Percentiles rank a stretch among this genome's conserved stretches.
phyloP scores from a whole-genome alignment of 2,329 filamentous ascomycete species.

The Fusarium sp. region DNA sequence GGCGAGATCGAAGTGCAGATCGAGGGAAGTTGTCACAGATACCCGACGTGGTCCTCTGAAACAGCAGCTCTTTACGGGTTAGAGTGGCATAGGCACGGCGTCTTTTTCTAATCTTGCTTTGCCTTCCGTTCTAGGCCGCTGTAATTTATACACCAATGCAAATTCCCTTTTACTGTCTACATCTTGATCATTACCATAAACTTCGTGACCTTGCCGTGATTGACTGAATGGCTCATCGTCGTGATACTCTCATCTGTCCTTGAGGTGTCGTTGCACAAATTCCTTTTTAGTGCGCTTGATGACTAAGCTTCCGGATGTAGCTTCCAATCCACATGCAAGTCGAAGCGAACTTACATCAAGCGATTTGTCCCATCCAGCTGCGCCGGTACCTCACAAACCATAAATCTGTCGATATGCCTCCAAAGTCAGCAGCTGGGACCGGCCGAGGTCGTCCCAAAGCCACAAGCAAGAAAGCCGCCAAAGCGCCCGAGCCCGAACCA shows the following conservation, averaged over 20 bases:
- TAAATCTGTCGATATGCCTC: conserved; percentile 52
- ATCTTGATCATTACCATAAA: neutral
- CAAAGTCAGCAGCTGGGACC: conserved; percentile 53
- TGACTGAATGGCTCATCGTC: neutral
- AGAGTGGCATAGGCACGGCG: conserved; percentile 63
- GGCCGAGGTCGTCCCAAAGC: conserved; percentile 53
- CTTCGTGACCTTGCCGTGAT: neutral
- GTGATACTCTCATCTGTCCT: neutral
- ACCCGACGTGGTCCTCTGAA: conserved; percentile 54
- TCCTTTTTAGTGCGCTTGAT: neutral
- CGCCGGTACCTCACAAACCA: neutral
- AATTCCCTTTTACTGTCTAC: conserved; percentile 59
- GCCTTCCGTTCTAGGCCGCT: conserved; percentile 64
- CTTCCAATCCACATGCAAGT: no score
- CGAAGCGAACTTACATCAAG: neutral
- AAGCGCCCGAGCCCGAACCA: conserved; percentile 39
- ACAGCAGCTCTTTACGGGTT: conserved; percentile 58
- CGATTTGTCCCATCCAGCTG: neutral
- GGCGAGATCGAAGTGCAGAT: conserved; percentile 58
- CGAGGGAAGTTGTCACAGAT: conserved; percentile 57
- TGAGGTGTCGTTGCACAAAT: neutral
- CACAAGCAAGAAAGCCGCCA: conserved; percentile 40
- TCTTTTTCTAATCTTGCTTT: conserved; percentile 58
- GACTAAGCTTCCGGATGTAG: conserved; percentile 16
- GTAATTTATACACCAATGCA: conserved; percentile 72